A percentile compares a stretch with the other conserved stretches of the same genome.
Evolutionary conservation across 768 basidiomycete species (phyloP).

Genomic region (Harrya chromipes): DNA sequence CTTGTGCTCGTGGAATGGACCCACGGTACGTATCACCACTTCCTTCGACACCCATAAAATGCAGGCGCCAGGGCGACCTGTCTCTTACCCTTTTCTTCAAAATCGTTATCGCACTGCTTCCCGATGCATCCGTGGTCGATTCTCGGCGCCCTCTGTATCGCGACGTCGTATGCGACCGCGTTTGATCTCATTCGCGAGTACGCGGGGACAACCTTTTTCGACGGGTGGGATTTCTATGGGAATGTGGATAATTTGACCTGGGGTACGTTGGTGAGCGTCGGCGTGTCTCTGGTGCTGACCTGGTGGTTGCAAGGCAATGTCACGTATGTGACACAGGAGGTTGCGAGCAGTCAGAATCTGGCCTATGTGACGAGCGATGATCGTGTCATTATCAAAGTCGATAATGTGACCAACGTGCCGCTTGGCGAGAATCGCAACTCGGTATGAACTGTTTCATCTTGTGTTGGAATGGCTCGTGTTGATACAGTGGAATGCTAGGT

Average conservation of each 20-base stretch:
- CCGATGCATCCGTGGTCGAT: slow-evolving; percentile 13
- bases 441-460: slow-evolving; percentile 31
- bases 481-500: slow-evolving; percentile 29
- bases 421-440: slow-evolving; percentile 54
- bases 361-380: slow-evolving; percentile 60
- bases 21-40: slow-evolving; percentile 5
- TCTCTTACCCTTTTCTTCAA: not conserved
- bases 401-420: slow-evolving; percentile 59
- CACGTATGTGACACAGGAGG: slow-evolving; percentile 49
- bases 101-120: not conserved
- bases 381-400: slow-evolving; percentile 70
- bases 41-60: slow-evolving; percentile 2
- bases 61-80: not conserved
- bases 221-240: slow-evolving; percentile 54
- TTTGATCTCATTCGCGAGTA: slow-evolving; percentile 44
- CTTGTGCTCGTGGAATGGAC: not conserved
- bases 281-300: not conserved
- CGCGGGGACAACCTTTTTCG: slow-evolving; percentile 50
- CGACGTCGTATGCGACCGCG: slow-evolving; percentile 5
- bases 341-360: slow-evolving; percentile 47
- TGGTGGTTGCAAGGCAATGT: slow-evolving; percentile 49
- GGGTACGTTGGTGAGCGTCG: slow-evolving; percentile 31
- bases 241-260: slow-evolving; percentile 44
- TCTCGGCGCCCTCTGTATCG: not conserved
- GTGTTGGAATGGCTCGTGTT: not conserved